Conservation (phyloP, 164 flowering plant species). For the Annona squamosa region DNA sequence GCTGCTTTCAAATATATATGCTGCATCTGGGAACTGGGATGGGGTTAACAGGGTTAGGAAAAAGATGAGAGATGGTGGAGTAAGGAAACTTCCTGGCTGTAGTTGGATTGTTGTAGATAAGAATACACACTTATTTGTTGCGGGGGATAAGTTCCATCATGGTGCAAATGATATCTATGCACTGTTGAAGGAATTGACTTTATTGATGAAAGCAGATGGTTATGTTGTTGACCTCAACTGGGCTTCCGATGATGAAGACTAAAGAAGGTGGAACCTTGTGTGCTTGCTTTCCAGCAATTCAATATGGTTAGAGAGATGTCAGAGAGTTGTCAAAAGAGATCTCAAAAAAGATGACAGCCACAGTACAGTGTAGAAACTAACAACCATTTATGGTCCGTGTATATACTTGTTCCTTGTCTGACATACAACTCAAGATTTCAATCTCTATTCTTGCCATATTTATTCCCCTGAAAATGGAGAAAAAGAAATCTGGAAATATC, state of each 20-base stretch:
- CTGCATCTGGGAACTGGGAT: conserved; percentile 69
- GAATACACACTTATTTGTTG: conserved; percentile 52
- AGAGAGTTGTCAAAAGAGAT: no score
- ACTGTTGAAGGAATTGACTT: conserved; percentile 37
- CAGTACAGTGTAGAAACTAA: no score
- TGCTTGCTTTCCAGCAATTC: background rate
- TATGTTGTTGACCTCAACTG: conserved; percentile 16
- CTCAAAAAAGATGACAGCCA: no score
- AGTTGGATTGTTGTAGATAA: conserved; percentile 67
- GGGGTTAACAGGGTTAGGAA: conserved; percentile 53
- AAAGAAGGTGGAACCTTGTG: background rate
- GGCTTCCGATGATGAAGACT: conserved; percentile 16
- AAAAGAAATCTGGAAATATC: no score
- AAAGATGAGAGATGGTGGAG: conserved; percentile 62
- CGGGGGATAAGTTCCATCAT: conserved; percentile 63
- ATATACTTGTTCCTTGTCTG: no score
- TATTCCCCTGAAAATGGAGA: no score
- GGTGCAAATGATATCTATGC: conserved; percentile 35
- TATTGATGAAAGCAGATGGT: conserved; percentile 37
- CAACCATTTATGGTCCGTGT: no score
- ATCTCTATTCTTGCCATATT: no score
- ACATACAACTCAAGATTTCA: no score
- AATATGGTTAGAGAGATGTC: background rate
- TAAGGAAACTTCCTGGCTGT: conserved; percentile 65
- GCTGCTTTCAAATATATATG: conserved; percentile 68